Evolutionary conservation across 805 yeast genomes (phyloP).

Genomic region (Candida germanica): DNA sequence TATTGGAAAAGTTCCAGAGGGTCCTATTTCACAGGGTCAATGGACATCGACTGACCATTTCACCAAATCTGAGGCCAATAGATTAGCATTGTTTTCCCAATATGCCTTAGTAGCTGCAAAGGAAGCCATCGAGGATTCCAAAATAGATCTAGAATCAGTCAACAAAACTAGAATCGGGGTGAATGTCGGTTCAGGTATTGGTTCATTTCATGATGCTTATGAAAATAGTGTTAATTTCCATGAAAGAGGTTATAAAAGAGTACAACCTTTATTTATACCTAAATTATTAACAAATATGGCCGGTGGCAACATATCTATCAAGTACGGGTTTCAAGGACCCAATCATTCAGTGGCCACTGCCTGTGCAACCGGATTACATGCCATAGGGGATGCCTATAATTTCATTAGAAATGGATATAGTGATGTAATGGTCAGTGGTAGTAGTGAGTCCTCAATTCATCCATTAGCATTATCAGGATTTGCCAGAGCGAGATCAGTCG

Average conservation of each 20-base stretch:
- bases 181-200: slow-evolving; percentile 91
- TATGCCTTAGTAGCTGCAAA: slow-evolving; percentile 73
- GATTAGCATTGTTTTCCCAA: slow-evolving; percentile 72
- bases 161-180: slow-evolving; percentile 55
- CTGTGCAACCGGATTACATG: slow-evolving; percentile 93
- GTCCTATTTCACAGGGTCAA: slow-evolving; percentile 38
- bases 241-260: slow-evolving; percentile 52
- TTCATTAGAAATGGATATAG: slow-evolving; percentile 78
- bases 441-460: slow-evolving; percentile 82
- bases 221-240: slow-evolving; percentile 56
- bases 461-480: slow-evolving; percentile 89
- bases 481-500: slow-evolving; percentile 81
- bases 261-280: slow-evolving; percentile 87
- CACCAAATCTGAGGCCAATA: slow-evolving; percentile 47
- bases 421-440: slow-evolving; percentile 91
- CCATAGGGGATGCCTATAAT: slow-evolving; percentile 89
- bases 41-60: slow-evolving; percentile 56
- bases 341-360: slow-evolving; percentile 89
- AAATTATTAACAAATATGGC: slow-evolving; percentile 87
- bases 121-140: slow-evolving; percentile 74
- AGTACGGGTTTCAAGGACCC: slow-evolving; percentile 76
- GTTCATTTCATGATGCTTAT: slow-evolving; percentile 72
- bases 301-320: slow-evolving; percentile 83
- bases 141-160: slow-evolving; percentile 36
- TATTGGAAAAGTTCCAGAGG: slow-evolving; percentile 70